Base-by-base conservation (phyloP, 73 alveolate genomes). In the Paramecium primaurelia region DNA sequence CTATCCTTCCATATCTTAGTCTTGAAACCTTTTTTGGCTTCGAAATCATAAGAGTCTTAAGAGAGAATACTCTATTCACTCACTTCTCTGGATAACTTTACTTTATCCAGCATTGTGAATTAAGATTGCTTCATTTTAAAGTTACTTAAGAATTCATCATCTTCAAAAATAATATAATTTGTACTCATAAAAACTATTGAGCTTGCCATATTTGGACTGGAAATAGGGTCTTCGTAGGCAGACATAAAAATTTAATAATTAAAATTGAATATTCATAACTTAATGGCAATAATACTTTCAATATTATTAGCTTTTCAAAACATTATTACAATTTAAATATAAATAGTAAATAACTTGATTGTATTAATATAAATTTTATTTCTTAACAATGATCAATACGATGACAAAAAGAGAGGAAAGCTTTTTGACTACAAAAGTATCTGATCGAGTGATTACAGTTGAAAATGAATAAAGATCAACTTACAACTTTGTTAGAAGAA, bases 51-150 rank as follows among this genome's bases (percentile, higher is more conserved):
- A 8, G 91, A 80, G 25, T 47, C 91, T 49, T 45, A 34, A 4
- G 91, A 80, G 25, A 80, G 47, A 25, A 80, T 80, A 14, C 77
- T 45, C 58, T 22, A 25, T 47, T 80, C 91, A 44, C 91, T 80
- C 7, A 42, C 77, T 3, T 80, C 91, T 16, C 58, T 20, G 16
- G 91, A 80, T 0, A 80, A 32, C 32, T 25, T 40, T 32, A 80
- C 16, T 44, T 44, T 80, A 2, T 80, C 91, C 10, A 80, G 87
- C 87, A 64, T 64, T 11, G 84, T 64, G 47, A 64, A 32, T 64
- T 64, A 14, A 14, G 84, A 64, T 64, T 64, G 84, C 37, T 75
- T 75, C 47, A 75, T 36, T 38, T 75, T 38, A 75, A 75, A 75
- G 47, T 38, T 38, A n/a, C 37, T 38, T 36, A 75, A 25, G 37